phyloP scores from a whole-genome alignment of 371 early-diverging fungal genomes.

The Mucor sp. region DNA sequence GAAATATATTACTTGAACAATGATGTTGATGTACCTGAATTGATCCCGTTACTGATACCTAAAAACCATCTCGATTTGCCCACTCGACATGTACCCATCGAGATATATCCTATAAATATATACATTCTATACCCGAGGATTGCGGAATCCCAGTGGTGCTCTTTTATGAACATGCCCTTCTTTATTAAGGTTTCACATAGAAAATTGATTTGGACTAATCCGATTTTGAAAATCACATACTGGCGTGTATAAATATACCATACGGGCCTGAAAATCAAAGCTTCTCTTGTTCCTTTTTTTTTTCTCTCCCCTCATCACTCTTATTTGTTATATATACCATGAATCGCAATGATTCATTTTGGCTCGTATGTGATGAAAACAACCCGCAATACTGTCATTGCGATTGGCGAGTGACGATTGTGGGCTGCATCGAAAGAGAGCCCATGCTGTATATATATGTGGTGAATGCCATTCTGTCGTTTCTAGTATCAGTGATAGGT shows the following conservation, averaged over 20 bases:
- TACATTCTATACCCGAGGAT: neutral
- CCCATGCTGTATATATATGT: slow-evolving; percentile 31
- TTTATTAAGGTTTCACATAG: neutral
- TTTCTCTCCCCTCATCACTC: neutral
- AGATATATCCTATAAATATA: too few relatives aligned
- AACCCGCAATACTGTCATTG: slow-evolving; percentile 31
- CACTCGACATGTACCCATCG: too few relatives aligned
- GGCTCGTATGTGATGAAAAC: slow-evolving; percentile 33
- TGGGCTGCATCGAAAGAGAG: slow-evolving; percentile 25
- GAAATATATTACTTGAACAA: too few relatives aligned
- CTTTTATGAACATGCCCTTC: neutral
- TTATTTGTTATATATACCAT: neutral
- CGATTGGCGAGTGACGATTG: slow-evolving; percentile 38
- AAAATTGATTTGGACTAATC: neutral
- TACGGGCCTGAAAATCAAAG: neutral
- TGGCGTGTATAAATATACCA: neutral
- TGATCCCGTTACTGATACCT: neutral
- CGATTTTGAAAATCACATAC: neutral
- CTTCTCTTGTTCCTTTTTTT: neutral
- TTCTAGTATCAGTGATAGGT: slow-evolving; percentile 28
- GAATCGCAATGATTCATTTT: slow-evolving; percentile 19
- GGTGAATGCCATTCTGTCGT: slow-evolving; percentile 25
- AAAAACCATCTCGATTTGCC: too few relatives aligned
- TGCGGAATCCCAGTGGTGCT: neutral
- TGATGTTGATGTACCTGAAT: neutral